Evolutionary conservation across 2,329 filamentous ascomycete genomes (phyloP).

Genomic region (Aschersonia sp.): DNA sequence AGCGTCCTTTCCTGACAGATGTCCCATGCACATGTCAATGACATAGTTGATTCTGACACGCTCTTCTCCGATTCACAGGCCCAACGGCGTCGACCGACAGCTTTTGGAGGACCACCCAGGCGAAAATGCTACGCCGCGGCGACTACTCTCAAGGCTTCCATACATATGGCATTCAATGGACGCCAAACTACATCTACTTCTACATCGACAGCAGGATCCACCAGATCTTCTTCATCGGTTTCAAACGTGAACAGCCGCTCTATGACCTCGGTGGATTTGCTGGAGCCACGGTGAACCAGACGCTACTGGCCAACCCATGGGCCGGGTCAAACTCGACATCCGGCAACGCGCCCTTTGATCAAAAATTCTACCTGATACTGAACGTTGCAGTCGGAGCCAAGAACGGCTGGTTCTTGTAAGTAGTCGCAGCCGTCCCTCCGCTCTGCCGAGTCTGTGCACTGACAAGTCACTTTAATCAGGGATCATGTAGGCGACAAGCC

Average conservation of each 20-base stretch:
- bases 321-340: conserved; percentile 17
- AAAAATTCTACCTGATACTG: conserved; percentile 34
- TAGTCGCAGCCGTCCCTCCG: not conserved
- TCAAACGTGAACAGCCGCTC: conserved; percentile 17
- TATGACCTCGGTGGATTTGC: conserved; percentile 28
- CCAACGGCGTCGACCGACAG: conserved; percentile 12
- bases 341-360: conserved; percentile 34
- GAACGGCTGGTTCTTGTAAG: conserved; percentile 32
- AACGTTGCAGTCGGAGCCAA: conserved; percentile 34
- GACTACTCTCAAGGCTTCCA: conserved; percentile 28
- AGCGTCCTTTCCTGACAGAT: not conserved
- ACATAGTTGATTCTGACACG: not conserved
- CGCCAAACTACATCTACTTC: conserved; percentile 35
- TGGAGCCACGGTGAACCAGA: conserved; percentile 23
- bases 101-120: conserved; percentile 19
- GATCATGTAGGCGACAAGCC: conserved; percentile 29
- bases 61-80: conserved; percentile 5
- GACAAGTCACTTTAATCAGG: conserved; percentile 8
- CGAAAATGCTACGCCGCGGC: conserved; percentile 17
- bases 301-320: conserved; percentile 29
- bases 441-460: not conserved
- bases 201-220: conserved; percentile 31
- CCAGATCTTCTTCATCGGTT: conserved; percentile 23
- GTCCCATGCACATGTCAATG: too few species aligned
- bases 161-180: conserved; percentile 40